phyloP scores from a whole-genome alignment of 345 rosid species.

The Sonneratia caseolaris region DNA sequence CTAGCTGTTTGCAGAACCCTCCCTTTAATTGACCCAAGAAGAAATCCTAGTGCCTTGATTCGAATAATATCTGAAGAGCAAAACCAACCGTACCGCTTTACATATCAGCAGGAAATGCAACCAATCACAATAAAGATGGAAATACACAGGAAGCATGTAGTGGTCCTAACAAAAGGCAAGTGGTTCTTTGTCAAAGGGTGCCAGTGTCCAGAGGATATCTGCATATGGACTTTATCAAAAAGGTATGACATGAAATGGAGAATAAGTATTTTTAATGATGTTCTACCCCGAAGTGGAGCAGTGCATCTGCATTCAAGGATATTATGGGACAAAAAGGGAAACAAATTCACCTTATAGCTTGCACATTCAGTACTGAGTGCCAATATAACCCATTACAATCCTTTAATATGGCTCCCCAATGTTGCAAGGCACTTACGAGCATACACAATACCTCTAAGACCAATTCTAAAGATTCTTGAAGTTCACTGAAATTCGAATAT shows the following conservation, averaged over 20 bases:
- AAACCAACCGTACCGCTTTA: neutral
- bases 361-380: conserved; percentile 74
- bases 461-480: conserved; percentile 89
- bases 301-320: neutral
- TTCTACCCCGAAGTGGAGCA: neutral
- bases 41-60: conserved; percentile 84
- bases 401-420: conserved; percentile 85
- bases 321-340: neutral
- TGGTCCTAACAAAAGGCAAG: neutral
- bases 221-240: neutral
- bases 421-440: conserved; percentile 77
- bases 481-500: conserved; percentile 84
- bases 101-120: neutral
- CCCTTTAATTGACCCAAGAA: conserved; percentile 76
- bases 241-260: neutral
- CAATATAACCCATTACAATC: conserved; percentile 68
- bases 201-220: neutral
- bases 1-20: too few species aligned
- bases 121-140: neutral
- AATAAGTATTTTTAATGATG: neutral
- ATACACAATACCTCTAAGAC: conserved; percentile 70
- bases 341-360: conserved; percentile 58
- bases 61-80: conserved; percentile 59
- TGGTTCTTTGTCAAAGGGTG: neutral
- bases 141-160: neutral